Base-by-base conservation (phyloP, 2,329 filamentous ascomycete species). In the Calonectria leucothoes region DNA sequence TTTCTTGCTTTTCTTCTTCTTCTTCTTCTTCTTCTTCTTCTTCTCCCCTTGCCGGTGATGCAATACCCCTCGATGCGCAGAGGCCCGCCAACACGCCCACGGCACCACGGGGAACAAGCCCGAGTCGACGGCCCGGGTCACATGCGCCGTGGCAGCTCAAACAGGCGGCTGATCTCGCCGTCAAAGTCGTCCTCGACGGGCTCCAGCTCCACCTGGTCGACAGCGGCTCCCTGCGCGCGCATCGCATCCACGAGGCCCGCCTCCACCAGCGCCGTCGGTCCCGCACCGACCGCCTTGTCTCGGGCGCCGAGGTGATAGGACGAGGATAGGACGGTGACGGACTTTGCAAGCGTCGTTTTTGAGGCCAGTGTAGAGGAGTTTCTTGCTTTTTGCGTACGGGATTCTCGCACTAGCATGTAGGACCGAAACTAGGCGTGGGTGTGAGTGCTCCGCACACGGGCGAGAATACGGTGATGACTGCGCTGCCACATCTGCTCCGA, bases 301-400 rank as follows among this genome's bases (percentile, higher is more conserved):
- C 78, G 81, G 37, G 82, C 70, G 42, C 85, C 84, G 65, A 84
- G 81, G 65, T 87, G 85, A 77, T 86, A 86, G 0, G 85, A 85
- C 0, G 83, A 83, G 33, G 81, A 80, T 67, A 86, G 84, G 67
- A 86, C 71, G 10, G 83, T 82, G 66, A 84, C 76, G 25, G 81
- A 82, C 17, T 70, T 71, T 49, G 71, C 67, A 23, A 67, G 67
- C 20, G 64, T 1, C 74, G 75, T 74, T 10, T n/a, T 59, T 17
- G 63, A 35, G 1, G 23, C 11, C 4, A 25, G 10, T 7, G 20
- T 33, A 27, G 27, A 48, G 25, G 3, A 12, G 10, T 14, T 8
- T 11, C 17, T 11, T 11, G 20, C 6, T n/a, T n/a, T n/a, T n/a
- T 33, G 31, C n/a, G 25, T 12, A 33, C 45, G 15, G 31, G 65